Evolutionary conservation across 345 rosid species (phyloP), one percentile per base, ranked within the genome.

Genomic region (Noccaea caerulescens): DNA sequence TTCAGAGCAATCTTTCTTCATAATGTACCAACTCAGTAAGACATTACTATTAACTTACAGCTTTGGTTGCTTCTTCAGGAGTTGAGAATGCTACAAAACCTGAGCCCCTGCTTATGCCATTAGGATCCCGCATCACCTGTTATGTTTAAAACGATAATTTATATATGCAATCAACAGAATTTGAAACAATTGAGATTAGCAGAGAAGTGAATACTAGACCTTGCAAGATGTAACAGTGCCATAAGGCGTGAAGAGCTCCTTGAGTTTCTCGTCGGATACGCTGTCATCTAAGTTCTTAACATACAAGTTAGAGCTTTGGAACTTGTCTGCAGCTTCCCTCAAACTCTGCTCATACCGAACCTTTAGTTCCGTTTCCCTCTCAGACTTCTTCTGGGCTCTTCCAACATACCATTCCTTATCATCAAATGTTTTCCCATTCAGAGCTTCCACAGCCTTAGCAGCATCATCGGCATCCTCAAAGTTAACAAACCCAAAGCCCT

Each of bases 341-440:
- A 87, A 71, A 58, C 76, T 91, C 85, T 86, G 94, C 83, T 93
- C 98, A 83, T 80, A 86, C 45, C 76, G 82, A 42, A 50, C 70
- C 70, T 84, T 91, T 18, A 93, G 70, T 76, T 93, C 97, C 6
- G 20, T 57, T 76, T 89, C 96, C 81, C 98, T 86, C 52, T 91
- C 97, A 74, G 80, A 85, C 73, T 88, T 93, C 83, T 90, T 93
- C 76, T 84, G 93, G 33, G 97, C 98, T 80, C 88, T 90, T 57
- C 96, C 98, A 62, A 93, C 97, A 72, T 67, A 90, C 98, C 95
- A 93, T 66, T 93, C 93, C 75, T 88, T 90, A 8, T 87, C 98
- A 38, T 87, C 96, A 80, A 85, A 34, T 66, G 83, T 86, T 54
- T 80, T 84, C 7, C 97, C 97, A 71, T 90, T 93, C 9, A 93